Evolutionary conservation across 257 asterid species (phyloP).

Genomic region (Gentiana straminea): DNA sequence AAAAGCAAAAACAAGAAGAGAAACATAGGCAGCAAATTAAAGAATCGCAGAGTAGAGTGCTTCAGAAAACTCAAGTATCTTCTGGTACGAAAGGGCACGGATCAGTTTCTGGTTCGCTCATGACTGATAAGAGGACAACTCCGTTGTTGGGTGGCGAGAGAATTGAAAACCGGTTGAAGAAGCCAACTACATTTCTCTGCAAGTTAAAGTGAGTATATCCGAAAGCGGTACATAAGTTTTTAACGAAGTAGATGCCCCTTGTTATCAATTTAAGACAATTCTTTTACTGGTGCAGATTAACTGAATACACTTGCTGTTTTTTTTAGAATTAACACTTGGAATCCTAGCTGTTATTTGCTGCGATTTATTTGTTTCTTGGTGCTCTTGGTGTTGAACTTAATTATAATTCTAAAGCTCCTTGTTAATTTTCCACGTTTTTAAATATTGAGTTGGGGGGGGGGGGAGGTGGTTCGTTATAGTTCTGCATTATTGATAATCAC

Average conservation of each 20-base stretch:
- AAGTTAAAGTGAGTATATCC: constrained; percentile 77
- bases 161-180: constrained; percentile 83
- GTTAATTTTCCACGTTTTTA: too few relatives aligned
- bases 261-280: not conserved
- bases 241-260: not conserved
- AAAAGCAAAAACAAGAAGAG: constrained; percentile 76
- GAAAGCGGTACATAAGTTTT: constrained; percentile 1
- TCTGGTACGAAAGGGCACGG: constrained; percentile 77
- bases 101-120: constrained; percentile 67
- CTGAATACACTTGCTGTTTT: not conserved
- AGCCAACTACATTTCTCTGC: constrained; percentile 96
- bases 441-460: too few relatives aligned
- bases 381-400: too few relatives aligned
- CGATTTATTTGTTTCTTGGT: too few relatives aligned
- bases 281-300: not conserved
- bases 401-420: too few relatives aligned
- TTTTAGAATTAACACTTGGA: not conserved
- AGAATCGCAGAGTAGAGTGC: constrained; percentile 75
- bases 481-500: too few relatives aligned
- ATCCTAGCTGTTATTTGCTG: not conserved
- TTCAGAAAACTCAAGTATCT: constrained; percentile 77
- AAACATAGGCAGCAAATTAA: constrained; percentile 61
- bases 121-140: constrained; percentile 71
- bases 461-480: too few relatives aligned
- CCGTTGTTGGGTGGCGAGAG: constrained; percentile 65